Conservation (phyloP, 1,284 basidiomycete genomes). For the Anthracocystis walkeri region DNA sequence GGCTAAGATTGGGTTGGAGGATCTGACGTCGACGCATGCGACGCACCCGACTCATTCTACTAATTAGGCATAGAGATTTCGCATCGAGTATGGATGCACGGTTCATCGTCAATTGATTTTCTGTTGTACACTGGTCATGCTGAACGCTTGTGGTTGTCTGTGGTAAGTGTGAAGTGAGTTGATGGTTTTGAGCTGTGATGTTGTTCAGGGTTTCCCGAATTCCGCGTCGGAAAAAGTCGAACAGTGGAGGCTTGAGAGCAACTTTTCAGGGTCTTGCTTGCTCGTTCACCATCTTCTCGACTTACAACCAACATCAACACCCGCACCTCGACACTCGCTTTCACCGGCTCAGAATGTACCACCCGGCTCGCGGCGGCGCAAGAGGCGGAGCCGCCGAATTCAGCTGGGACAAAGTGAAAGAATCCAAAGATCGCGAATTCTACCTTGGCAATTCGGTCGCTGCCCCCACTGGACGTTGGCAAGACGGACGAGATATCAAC, state of each 20-base stretch:
- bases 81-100: not conserved
- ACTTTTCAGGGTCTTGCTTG: no score
- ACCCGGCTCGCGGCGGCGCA: constrained; percentile 56
- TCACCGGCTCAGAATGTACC: constrained; percentile 17
- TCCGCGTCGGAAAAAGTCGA: constrained; percentile 20
- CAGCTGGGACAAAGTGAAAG: constrained; percentile 63
- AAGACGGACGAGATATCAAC: constrained; percentile 64
- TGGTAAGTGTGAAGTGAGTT: not conserved
- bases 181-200: not conserved
- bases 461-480: constrained; percentile 68
- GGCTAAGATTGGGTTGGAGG: constrained; percentile 78
- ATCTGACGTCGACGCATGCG: constrained; percentile 35
- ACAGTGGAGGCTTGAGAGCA: constrained; percentile 17
- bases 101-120: constrained; percentile 1
- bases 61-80: not conserved
- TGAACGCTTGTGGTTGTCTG: not conserved
- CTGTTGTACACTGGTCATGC: not conserved
- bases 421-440: constrained; percentile 67
- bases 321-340: not conserved
- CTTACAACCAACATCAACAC: not conserved
- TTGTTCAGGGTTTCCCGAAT: constrained; percentile 12
- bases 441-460: constrained; percentile 67
- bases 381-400: constrained; percentile 67
- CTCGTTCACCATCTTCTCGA: no score
- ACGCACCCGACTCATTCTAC: constrained; percentile 3